These are phyloP conservation scores for Xylariales sp. DNA, from an alignment of 2,329 filamentous ascomycete species.

Conservation along the genomic window DNA sequence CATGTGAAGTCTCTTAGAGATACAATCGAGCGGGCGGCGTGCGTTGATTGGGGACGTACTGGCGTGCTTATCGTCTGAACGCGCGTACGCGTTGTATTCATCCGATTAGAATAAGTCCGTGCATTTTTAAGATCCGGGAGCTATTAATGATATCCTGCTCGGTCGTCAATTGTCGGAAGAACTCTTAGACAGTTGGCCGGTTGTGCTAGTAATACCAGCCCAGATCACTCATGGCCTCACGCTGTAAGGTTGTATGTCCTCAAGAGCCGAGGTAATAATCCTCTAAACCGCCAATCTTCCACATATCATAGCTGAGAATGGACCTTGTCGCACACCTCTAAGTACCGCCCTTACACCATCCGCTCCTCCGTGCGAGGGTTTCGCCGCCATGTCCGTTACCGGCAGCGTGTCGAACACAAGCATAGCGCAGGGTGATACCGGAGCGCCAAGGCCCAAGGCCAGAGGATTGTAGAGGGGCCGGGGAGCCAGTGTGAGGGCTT, in stretches of 20 bases:
- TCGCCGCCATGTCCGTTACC: neutral
- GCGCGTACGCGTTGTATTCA: neutral
- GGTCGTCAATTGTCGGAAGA: neutral
- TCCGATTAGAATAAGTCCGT: constrained; percentile 12
- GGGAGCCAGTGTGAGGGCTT: neutral
- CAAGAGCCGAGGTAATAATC: neutral
- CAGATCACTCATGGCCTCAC: neutral
- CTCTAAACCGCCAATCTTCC: neutral
- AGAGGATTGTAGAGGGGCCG: neutral
- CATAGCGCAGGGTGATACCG: constrained; percentile 1
- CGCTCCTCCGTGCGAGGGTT: neutral
- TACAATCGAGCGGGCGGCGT: neutral
- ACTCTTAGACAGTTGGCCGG: neutral
- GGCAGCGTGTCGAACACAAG: constrained; percentile 2
- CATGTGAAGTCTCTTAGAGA: neutral
- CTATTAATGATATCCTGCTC: neutral
- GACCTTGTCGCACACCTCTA: neutral
- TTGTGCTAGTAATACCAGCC: neutral
- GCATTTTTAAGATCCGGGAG: neutral
- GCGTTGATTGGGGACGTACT: neutral
- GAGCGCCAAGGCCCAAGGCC: neutral
- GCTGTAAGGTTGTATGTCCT: neutral
- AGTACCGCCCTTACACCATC: neutral
- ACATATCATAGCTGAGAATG: neutral
- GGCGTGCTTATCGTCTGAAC: neutral